These are phyloP conservation scores for Termitomyces sp. DNA, from an alignment of 768 basidiomycete genomes.

Conservation along the genomic window DNA sequence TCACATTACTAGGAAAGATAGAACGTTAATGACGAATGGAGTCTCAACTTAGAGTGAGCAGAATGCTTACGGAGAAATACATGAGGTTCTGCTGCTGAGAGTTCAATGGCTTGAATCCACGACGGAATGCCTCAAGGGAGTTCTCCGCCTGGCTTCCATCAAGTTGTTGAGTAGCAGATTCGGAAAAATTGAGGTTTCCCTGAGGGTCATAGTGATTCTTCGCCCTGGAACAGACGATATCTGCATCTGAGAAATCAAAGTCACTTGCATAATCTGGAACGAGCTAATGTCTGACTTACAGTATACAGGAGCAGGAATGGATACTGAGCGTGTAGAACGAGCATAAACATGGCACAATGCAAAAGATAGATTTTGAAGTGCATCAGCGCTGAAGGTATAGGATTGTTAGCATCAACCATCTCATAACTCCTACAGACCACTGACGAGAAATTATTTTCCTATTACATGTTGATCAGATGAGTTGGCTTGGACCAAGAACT, in stretches of 20 bases:
- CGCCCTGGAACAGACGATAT: conserved; percentile 58
- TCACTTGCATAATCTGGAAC: neutral
- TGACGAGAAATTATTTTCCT: conserved; percentile 59
- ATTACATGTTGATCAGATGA: neutral
- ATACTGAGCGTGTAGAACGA: conserved; percentile 73
- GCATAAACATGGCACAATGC: conserved; percentile 55
- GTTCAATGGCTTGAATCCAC: conserved; percentile 53
- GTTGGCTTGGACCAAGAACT: neutral
- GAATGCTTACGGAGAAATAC: conserved; percentile 33
- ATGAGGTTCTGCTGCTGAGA: conserved; percentile 41
- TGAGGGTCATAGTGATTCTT: conserved; percentile 77
- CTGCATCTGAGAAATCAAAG: conserved; percentile 12
- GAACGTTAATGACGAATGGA: neutral
- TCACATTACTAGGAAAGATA: neutral
- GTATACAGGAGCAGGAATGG: conserved; percentile 79
- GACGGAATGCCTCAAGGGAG: conserved; percentile 42
- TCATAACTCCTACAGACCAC: neutral
- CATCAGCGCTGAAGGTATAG: conserved; percentile 38
- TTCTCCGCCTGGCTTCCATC: conserved; percentile 34
- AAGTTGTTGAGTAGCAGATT: conserved; percentile 43
- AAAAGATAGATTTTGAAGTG: conserved; percentile 61
- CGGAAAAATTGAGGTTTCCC: conserved; percentile 51
- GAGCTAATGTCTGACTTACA: conserved; percentile 38
- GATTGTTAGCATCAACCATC: neutral
- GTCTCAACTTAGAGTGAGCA: neutral